Base-by-base conservation (phyloP, 2,329 filamentous ascomycete genomes). In the Amylocarpus encephaloides region DNA sequence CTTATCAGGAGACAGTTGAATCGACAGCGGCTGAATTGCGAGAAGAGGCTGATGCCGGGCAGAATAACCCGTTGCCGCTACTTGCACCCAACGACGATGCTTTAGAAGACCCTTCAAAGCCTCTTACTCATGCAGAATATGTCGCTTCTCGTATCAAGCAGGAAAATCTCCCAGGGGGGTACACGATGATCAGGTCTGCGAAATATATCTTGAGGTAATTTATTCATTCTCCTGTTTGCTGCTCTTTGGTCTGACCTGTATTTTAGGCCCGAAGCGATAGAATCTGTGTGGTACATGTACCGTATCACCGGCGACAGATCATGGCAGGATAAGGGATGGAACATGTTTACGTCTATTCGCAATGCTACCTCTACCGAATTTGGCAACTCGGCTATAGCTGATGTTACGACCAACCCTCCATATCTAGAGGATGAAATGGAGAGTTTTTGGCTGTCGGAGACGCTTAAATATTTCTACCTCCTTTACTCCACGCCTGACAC, bases 361-460 rank as follows among this genome's bases (percentile, higher is more conserved):
- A 75, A 75, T 32, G 75, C 80, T 30, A 90, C 88, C 2, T 71
- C 73, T 34, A 85, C 86, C 0, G 70, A 80, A 11, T 75, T 77
- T 43, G 88, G 82, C 7, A 82, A 89, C 69, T 83, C 80, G 10
- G 87, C 86, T 34, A 79, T 93, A 48, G 68, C 74, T 43, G 79
- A 88, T 62, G 84, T 91, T 11, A 68, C 75, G 19, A 50, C 55
- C 5, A 9, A 11, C 5, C 58, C 60, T 1, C 38, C 61, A 6
- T 68, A 74, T 1, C 70, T 75, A 48, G 65, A 68, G 35, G 79
- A 90, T 65, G 73, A 75, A 59, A 91, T 92, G 86, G 86, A 95
- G 71, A 91, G 86, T 63, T 95, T 94, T 68, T 95, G 90, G 88
- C 74, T 89, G 53, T 86, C 86, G 3, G 90, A 95, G 74, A 95